A percentile compares a stretch with the other conserved stretches of the same genome.
Conservation (phyloP, 2,329 filamentous ascomycete species). For the Trichoderma brevicompactum region DNA sequence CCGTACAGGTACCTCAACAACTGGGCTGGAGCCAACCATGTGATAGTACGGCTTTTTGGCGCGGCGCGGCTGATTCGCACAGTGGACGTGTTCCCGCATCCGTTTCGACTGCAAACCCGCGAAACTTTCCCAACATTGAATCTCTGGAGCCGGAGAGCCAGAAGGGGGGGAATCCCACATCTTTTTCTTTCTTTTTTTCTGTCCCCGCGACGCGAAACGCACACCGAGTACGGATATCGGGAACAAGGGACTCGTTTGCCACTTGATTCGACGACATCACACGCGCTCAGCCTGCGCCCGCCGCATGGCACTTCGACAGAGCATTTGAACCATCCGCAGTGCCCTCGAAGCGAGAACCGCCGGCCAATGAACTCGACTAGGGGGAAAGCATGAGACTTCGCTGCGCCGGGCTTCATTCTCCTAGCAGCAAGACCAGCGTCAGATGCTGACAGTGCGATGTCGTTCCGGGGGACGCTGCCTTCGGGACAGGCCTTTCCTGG, state of each 20-base stretch:
- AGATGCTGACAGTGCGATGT: slow-evolving; percentile 36
- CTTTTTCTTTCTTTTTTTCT: slow-evolving; percentile 2
- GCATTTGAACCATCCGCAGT: background rate
- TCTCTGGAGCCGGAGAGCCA: background rate
- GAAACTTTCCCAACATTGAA: background rate
- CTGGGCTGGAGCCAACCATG: slow-evolving; percentile 3
- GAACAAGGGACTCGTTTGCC: background rate
- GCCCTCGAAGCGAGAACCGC: background rate
- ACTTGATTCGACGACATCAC: slow-evolving; percentile 1
- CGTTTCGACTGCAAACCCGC: background rate
- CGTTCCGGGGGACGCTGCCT: slow-evolving; percentile 46
- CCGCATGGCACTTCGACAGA: background rate
- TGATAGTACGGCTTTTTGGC: slow-evolving; percentile 16
- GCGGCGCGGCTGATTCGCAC: slow-evolving; percentile 11
- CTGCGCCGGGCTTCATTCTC: slow-evolving; percentile 21
- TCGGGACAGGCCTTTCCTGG: slow-evolving; percentile 47
- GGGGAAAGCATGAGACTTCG: slow-evolving; percentile 28
- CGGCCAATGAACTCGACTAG: slow-evolving; percentile 15
- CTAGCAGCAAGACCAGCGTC: slow-evolving; percentile 28
- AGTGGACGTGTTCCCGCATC: slow-evolving; percentile 10
- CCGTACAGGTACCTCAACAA: background rate
- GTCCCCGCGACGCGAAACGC: background rate
- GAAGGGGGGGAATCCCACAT: background rate
- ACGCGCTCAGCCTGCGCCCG: background rate
- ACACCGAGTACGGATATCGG: background rate